phyloP scores from a whole-genome alignment of 2,329 filamentous ascomycete species.

The Dactylellina haptotyla region DNA sequence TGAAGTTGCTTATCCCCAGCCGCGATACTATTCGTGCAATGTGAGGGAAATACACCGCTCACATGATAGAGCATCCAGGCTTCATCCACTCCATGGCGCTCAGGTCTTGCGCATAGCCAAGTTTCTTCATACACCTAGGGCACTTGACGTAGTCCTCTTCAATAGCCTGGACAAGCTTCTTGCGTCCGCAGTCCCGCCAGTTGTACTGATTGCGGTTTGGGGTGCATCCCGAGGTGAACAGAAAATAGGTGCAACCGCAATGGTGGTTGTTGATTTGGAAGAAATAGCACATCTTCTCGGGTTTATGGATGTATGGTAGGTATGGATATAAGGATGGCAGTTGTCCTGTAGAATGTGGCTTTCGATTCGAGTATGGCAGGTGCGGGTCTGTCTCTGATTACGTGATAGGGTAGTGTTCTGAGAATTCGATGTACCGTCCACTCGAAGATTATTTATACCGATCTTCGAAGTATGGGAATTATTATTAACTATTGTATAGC shows the following conservation, averaged over 20 bases:
- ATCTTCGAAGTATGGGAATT: conserved; percentile 8
- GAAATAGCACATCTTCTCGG: conserved; percentile 53
- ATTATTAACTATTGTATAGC: conserved; percentile 25
- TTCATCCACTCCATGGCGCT: conserved; percentile 53
- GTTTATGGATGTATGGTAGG: too few species aligned
- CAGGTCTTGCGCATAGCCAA: conserved; percentile 37
- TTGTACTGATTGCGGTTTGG: conserved; percentile 46
- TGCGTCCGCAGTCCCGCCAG: conserved; percentile 47
- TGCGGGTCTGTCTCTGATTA: conserved; percentile 9
- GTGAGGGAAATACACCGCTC: background rate
- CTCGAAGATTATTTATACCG: conserved; percentile 16
- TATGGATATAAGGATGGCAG: conserved; percentile 3
- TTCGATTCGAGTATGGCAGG: background rate
- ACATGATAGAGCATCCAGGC: conserved; percentile 45
- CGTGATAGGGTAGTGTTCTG: background rate
- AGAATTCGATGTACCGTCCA: conserved; percentile 1
- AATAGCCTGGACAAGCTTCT: conserved; percentile 48
- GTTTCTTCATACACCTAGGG: conserved; percentile 44
- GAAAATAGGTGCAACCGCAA: conserved; percentile 50
- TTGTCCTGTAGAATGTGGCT: background rate
- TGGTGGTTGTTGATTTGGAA: conserved; percentile 47
- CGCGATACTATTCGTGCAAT: too few species aligned
- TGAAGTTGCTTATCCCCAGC: too few species aligned
- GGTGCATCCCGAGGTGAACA: conserved; percentile 45
- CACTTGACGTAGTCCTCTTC: conserved; percentile 48